Conservation (phyloP, 2,329 filamentous ascomycete species). For the Ilyonectria sp. region DNA sequence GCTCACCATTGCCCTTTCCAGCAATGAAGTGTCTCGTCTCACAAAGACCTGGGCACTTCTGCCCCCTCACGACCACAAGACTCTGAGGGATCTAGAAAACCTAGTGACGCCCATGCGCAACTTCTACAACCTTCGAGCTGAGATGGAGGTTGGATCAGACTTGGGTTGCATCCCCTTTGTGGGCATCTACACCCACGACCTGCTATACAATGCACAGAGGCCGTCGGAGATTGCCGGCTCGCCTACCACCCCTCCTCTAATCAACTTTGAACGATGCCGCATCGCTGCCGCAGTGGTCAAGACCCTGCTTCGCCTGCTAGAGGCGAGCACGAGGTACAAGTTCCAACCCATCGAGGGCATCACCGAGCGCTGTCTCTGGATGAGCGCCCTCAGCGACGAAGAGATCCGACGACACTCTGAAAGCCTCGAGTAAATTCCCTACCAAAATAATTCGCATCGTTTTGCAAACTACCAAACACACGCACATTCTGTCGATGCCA, state of each 20-base stretch:
- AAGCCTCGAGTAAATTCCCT: slow-evolving; percentile 57
- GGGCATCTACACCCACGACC: slow-evolving; percentile 86
- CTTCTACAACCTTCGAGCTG: slow-evolving; percentile 81
- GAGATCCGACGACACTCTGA: slow-evolving; percentile 75
- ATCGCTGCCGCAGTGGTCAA: slow-evolving; percentile 84
- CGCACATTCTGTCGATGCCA: slow-evolving; percentile 13
- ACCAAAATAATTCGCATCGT: background rate
- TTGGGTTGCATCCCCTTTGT: slow-evolving; percentile 88
- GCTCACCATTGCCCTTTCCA: slow-evolving; percentile 82
- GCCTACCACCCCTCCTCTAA: slow-evolving; percentile 75
- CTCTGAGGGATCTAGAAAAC: slow-evolving; percentile 77
- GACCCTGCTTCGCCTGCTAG: slow-evolving; percentile 82
- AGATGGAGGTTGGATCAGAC: slow-evolving; percentile 81
- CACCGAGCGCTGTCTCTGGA: slow-evolving; percentile 87
- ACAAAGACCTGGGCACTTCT: slow-evolving; percentile 81
- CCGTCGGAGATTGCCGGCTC: slow-evolving; percentile 81
- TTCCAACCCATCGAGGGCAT: slow-evolving; percentile 84
- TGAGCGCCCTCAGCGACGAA: slow-evolving; percentile 82
- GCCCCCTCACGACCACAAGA: slow-evolving; percentile 74
- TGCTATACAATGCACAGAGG: slow-evolving; percentile 86
- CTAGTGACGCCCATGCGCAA: slow-evolving; percentile 85
- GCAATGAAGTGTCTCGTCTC: slow-evolving; percentile 79
- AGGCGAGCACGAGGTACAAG: slow-evolving; percentile 81
- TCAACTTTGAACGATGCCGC: slow-evolving; percentile 89
- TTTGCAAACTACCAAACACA: background rate